A percentile compares a stretch with the other conserved stretches of the same genome.
Evolutionary conservation across 2,329 filamentous ascomycete species (phyloP).

Genomic region (Stachybotrys chartarum): DNA sequence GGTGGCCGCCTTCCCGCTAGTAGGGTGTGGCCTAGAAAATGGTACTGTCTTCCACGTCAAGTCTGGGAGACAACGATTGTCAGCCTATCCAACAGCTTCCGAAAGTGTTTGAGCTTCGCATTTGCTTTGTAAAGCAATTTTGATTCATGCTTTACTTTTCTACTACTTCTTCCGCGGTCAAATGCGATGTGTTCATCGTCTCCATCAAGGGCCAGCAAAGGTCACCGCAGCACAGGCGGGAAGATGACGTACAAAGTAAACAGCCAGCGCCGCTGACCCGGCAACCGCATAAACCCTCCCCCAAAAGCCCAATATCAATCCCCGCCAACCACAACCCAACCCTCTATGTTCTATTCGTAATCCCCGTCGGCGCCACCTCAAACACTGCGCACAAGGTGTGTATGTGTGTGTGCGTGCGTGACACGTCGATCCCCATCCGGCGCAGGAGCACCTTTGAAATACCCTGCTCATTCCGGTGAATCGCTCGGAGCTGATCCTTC

Average conservation of each 20-base stretch:
- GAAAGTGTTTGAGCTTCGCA: neutral
- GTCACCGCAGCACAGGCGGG: neutral
- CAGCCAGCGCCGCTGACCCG: constrained; percentile 9
- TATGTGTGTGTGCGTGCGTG: no score
- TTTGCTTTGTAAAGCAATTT: no score
- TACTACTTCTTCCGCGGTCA: no score
- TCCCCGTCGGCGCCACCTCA: no score
- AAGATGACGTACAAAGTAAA: constrained; percentile 27
- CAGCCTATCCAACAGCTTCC: neutral
- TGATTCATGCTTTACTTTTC: no score
- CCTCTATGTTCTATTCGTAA: no score
- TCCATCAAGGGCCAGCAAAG: no score
- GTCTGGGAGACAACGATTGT: neutral
- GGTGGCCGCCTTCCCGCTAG: neutral
- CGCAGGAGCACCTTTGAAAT: no score
- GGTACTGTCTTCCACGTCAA: no score
- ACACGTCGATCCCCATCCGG: no score
- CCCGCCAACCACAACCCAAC: constrained; percentile 6
- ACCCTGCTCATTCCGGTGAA: neutral
- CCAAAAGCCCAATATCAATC: constrained; percentile 8
- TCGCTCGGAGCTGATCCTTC: neutral
- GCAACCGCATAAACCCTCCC: constrained; percentile 11
- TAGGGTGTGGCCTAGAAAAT: neutral
- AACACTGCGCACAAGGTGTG: no score
- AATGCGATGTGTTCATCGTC: no score